phyloP scores from a whole-genome alignment of 257 asterid genomes.

The Misopates orontium region DNA sequence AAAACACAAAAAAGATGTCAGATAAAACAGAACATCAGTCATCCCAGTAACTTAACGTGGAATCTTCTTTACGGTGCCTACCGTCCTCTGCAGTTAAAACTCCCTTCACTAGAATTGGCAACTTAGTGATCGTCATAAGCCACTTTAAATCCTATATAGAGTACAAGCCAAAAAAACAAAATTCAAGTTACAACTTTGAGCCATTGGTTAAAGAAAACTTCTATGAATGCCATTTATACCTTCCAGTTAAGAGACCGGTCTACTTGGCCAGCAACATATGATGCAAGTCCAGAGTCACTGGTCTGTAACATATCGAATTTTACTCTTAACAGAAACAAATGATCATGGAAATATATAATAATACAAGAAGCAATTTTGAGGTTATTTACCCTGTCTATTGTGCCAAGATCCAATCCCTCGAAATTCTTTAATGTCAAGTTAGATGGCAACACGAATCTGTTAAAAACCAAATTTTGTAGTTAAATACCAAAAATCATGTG shows the following conservation, averaged over 20 bases:
- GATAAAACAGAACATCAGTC: not conserved
- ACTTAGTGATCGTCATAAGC: slow-evolving; percentile 70
- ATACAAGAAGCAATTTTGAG: not conserved
- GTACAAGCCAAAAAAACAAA: not conserved
- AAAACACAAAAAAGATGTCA: not conserved
- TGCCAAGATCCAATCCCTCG: slow-evolving; percentile 64
- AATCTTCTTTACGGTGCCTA: slow-evolving; percentile 26
- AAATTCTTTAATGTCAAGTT: slow-evolving; percentile 68
- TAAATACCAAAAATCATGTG: no score
- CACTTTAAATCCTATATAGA: slow-evolving; percentile 70
- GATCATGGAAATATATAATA: not conserved
- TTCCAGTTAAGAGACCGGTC: slow-evolving; percentile 78
- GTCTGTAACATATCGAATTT: slow-evolving; percentile 40
- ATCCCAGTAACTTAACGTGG: not conserved
- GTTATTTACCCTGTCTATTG: slow-evolving; percentile 50
- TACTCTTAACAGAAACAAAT: slow-evolving; percentile 7
- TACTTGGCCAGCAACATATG: slow-evolving; percentile 62
- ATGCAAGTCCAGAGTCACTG: slow-evolving; percentile 75
- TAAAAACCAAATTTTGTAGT: not conserved
- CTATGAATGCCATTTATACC: slow-evolving; percentile 35
- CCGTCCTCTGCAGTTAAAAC: slow-evolving; percentile 83
- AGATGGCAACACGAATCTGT: slow-evolving; percentile 72
- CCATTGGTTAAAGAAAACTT: slow-evolving; percentile 3
- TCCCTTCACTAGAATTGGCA: slow-evolving; percentile 83
- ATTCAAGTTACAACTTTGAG: slow-evolving; percentile 3